Base-by-base conservation (phyloP, 2,329 filamentous ascomycete species). In the Mycocentrospora acerina region DNA sequence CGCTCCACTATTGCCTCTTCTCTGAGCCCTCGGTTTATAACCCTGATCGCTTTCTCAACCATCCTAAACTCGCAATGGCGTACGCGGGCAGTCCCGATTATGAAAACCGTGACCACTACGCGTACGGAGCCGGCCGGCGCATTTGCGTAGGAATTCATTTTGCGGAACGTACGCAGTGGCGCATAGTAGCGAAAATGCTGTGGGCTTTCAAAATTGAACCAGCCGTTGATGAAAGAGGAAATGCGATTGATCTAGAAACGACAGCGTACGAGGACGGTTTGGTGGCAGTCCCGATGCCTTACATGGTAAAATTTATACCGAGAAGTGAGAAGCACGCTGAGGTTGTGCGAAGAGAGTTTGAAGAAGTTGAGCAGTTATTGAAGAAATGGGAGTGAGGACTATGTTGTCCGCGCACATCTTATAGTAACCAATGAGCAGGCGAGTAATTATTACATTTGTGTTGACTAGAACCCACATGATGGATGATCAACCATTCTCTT, bases 91-190 rank as follows among this genome's bases (percentile, higher is more conserved):
- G 55, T 25, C 46, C 60, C 3, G 53, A 67, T 28, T 67, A 57
- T 22, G 40, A 59, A 18, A 59, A 60, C 10, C 60, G 71, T 25
- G 69, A 73, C 45, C 74, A 77, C 34, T 78, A 73, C 51, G 60
- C 60, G 1, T 78, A 77, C 46, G 75, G 74, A 0, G 69, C 67
- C 7, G 76, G 75, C 0, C 64, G 76, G 6, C 65, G 75, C 6
- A 67, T 72, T 19, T 78, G 75, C 43, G 67, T 69, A 2, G 75
- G 76, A 0, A 71, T 77, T 46, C 76, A 81, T 35, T 68, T 81
- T 1, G 76, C 75, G 0, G 71, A 76, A 28, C 71, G 75, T 0
- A 78, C 71, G 0, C 64, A 81, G 28, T 71, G 61, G 46, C 51
- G 64, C 15, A 62, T 60, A 7, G 44, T 67, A 19, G 53, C 57